Evolutionary conservation across 805 yeast species (phyloP).

Genomic region (Cyberlindnera petersonii): DNA sequence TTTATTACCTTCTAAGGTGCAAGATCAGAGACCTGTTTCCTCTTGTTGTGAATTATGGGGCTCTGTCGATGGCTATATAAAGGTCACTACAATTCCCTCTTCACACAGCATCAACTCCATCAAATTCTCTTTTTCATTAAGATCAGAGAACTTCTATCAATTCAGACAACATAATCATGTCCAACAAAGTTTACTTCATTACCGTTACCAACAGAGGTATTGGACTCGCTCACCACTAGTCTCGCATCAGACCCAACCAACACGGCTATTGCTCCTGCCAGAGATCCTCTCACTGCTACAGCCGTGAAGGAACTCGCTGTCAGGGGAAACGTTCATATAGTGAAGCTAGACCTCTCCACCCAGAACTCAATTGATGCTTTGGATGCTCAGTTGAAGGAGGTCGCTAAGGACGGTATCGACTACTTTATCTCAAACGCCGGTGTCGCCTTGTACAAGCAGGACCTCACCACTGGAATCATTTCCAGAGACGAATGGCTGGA

Average conservation of each 20-base stretch:
- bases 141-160: too few relatives aligned
- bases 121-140: too few relatives aligned
- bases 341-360: slow-evolving; percentile 22
- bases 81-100: too few relatives aligned
- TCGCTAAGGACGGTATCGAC: slow-evolving; percentile 25
- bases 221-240: slow-evolving; percentile 4
- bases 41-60: too few relatives aligned
- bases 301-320: slow-evolving; percentile 10
- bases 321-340: slow-evolving; percentile 22
- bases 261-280: slow-evolving; percentile 12
- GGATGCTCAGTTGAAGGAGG: slow-evolving; percentile 12
- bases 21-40: too few relatives aligned
- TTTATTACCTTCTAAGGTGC: too few relatives aligned
- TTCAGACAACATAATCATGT: too few relatives aligned
- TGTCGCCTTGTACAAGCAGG: slow-evolving; percentile 2
- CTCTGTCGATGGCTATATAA: too few relatives aligned
- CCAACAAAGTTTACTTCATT: slow-evolving; percentile 5
- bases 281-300: slow-evolving; percentile 11
- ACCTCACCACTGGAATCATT: background rate
- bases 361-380: slow-evolving; percentile 18
- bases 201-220: slow-evolving; percentile 12
- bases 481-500: background rate
- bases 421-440: slow-evolving; percentile 29
- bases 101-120: too few relatives aligned
- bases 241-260: slow-evolving; percentile 1